Percentiles rank a stretch among this genome's conserved stretches.
Conservation (phyloP, 495 filamentous ascomycete species). For the Clohesyomyces aquaticus region DNA sequence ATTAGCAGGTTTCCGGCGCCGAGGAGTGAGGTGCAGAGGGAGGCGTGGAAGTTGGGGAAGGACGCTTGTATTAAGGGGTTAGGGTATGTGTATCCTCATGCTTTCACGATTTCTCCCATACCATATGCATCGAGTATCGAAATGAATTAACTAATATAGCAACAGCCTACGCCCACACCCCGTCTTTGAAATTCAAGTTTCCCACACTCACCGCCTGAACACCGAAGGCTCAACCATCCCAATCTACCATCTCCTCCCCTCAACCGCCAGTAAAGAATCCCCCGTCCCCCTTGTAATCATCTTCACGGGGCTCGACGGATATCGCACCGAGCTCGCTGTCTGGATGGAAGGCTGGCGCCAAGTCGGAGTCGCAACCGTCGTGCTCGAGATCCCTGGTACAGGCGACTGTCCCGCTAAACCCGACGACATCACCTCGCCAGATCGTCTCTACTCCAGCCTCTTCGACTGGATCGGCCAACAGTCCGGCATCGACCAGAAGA, state of each 20-base stretch:
- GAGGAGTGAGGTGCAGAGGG: slow-evolving; percentile 60
- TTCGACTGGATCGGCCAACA: slow-evolving; percentile 67
- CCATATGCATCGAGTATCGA: not conserved
- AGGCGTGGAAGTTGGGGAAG: slow-evolving; percentile 72
- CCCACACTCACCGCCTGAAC: slow-evolving; percentile 56
- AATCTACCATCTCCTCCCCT: slow-evolving; percentile 65
- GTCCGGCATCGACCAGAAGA: slow-evolving; percentile 62
- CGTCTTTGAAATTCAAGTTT: slow-evolving; percentile 63
- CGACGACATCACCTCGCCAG: slow-evolving; percentile 55
- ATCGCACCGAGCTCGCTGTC: slow-evolving; percentile 76
- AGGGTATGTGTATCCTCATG: slow-evolving; percentile 17
- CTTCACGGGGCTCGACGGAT: slow-evolving; percentile 78
- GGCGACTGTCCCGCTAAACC: slow-evolving; percentile 74
- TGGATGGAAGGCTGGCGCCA: slow-evolving; percentile 68
- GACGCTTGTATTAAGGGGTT: slow-evolving; percentile 64
- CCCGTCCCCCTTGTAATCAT: slow-evolving; percentile 66
- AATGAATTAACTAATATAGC: not conserved
- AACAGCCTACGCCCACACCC: slow-evolving; percentile 55
- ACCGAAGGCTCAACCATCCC: slow-evolving; percentile 64
- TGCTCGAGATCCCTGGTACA: slow-evolving; percentile 78
- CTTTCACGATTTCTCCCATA: not conserved
- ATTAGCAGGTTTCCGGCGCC: slow-evolving; percentile 71
- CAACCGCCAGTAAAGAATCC: slow-evolving; percentile 45
- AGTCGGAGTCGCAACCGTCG: slow-evolving; percentile 59
- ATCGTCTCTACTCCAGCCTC: slow-evolving; percentile 65